A percentile compares a stretch with the other conserved stretches of the same genome.
These are phyloP conservation scores for Aspergillus sojae DNA, from an alignment of 2,329 filamentous ascomycete species.

Conservation along the genomic window DNA sequence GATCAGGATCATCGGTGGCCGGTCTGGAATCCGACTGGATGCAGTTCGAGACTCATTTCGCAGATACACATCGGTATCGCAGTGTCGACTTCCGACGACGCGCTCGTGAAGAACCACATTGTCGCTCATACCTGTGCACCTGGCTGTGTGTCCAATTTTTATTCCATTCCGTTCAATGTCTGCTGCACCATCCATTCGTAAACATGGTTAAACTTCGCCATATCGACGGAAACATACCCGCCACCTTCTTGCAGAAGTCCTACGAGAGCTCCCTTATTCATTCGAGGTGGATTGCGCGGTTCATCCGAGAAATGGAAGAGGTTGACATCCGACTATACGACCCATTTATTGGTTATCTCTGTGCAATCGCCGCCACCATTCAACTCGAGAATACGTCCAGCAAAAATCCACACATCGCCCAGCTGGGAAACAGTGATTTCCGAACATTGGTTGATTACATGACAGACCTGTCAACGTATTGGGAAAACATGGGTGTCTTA, in stretches of 20 bases:
- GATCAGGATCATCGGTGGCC: slow-evolving; percentile 26
- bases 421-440: slow-evolving; percentile 26
- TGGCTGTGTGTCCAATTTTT: slow-evolving; percentile 33
- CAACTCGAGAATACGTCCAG: slow-evolving; percentile 31
- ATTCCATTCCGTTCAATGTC: slow-evolving; percentile 27
- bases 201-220: slow-evolving; percentile 31
- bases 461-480: slow-evolving; percentile 23
- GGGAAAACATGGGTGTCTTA: slow-evolving; percentile 26
- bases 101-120: slow-evolving; percentile 25
- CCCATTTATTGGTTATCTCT: slow-evolving; percentile 31
- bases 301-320: slow-evolving; percentile 28
- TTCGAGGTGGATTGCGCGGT: slow-evolving; percentile 30
- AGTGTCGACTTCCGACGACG: slow-evolving; percentile 30
- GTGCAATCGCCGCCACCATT: slow-evolving; percentile 31
- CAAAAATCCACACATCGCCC: slow-evolving; percentile 29
- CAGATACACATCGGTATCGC: slow-evolving; percentile 30
- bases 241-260: slow-evolving; percentile 32
- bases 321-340: slow-evolving; percentile 25
- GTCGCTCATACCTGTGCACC: slow-evolving; percentile 25
- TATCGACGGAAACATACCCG: slow-evolving; percentile 25
- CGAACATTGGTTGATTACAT: slow-evolving; percentile 26
- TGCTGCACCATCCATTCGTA: slow-evolving; percentile 32
- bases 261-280: slow-evolving; percentile 32
- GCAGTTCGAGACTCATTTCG: slow-evolving; percentile 31
- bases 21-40: slow-evolving; percentile 30